Evolutionary conservation across 2,329 filamentous ascomycete genomes (phyloP).

Genomic region (Coniochaeta sp.): DNA sequence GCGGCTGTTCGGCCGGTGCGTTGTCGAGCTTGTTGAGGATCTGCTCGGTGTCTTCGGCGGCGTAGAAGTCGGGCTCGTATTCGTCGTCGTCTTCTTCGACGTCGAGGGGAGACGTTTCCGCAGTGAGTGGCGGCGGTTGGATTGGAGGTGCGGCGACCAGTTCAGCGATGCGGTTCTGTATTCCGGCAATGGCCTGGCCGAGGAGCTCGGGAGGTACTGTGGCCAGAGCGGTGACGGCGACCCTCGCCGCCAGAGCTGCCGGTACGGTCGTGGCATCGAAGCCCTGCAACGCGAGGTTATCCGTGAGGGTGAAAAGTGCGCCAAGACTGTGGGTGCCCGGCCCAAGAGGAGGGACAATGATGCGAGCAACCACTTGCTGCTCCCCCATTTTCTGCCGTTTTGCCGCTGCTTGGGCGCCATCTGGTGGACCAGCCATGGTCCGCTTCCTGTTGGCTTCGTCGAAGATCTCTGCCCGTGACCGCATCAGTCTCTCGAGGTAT

Average conservation of each 20-base stretch:
- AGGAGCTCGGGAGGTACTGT: constrained; percentile 63
- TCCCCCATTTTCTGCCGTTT: constrained; percentile 69
- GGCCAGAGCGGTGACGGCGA: constrained; percentile 72
- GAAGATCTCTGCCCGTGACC: constrained; percentile 68
- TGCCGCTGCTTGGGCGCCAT: constrained; percentile 66
- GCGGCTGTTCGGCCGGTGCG: constrained; percentile 47
- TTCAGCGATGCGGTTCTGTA: constrained; percentile 15
- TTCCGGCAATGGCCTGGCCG: constrained; percentile 65
- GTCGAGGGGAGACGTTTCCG: constrained; percentile 52
- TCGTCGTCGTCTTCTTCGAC: constrained; percentile 77
- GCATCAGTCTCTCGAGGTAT: constrained; percentile 75
- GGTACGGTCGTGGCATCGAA: constrained; percentile 83
- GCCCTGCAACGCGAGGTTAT: constrained; percentile 62
- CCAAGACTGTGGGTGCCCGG: constrained; percentile 72
- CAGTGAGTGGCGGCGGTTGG: constrained; percentile 40
- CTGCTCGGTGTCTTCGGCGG: constrained; percentile 70
- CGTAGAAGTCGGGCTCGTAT: constrained; percentile 82
- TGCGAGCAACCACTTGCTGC: constrained; percentile 33
- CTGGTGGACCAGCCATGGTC: constrained; percentile 60
- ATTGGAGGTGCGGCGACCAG: constrained; percentile 33
- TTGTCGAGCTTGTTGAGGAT: constrained; percentile 71
- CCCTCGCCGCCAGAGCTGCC: constrained; percentile 66
- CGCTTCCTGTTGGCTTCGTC: constrained; percentile 77
- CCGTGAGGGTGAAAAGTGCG: constrained; percentile 80
- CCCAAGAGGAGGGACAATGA: constrained; percentile 62